Base-by-base conservation (phyloP, 2,329 filamentous ascomycete genomes). In the Byssothecium circinans region DNA sequence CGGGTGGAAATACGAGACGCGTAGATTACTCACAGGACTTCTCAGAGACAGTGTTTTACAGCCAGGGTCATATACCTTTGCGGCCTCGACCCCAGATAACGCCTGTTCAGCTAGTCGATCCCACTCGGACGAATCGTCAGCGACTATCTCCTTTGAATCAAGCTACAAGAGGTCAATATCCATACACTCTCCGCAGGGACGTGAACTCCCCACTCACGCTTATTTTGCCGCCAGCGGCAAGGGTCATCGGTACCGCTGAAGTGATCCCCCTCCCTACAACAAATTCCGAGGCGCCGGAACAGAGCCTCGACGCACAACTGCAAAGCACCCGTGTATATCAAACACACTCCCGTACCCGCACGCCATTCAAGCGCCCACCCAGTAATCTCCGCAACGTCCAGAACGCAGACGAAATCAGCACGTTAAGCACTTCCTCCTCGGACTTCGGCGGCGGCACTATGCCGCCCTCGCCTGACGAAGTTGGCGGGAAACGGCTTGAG, bases 21-120 rank as follows among this genome's bases (percentile, higher is more conserved):
- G 6, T 18, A 12, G 6, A 19, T 4, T 15, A 22, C 5, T 12
- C 8, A 17, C 18, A 27, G 18, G 49, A 58, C 12, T 56, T 42
- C 34, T 48, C 54, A 2, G 41, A 47, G 11, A 57, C 56, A 1
- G 43, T 56, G 11, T 53, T 34, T 27, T 53, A 53, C 25, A 8
- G 12, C 18, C 29, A n/a, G n/a, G 14, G 25, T 27, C 25, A 27
- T 27, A 27, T 27, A 27, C 25, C 25, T 7, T 11, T 27, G 25
- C 25, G 25, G 25, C n/a, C n/a, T n/a, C n/a, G n/a, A n/a, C n/a
- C n/a, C n/a, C n/a, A n/a, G n/a, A n/a, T n/a, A n/a, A n/a, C n/a
- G n/a, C n/a, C n/a, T n/a, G n/a, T n/a, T n/a, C n/a, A n/a, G n/a
- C n/a, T n/a, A n/a, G n/a, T n/a, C n/a, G n/a, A n/a, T n/a, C n/a